Evolutionary conservation across 169 alveolate genomes (phyloP), one percentile per base, ranked within the genome.

Genomic region (Hepatocystis sp.): DNA sequence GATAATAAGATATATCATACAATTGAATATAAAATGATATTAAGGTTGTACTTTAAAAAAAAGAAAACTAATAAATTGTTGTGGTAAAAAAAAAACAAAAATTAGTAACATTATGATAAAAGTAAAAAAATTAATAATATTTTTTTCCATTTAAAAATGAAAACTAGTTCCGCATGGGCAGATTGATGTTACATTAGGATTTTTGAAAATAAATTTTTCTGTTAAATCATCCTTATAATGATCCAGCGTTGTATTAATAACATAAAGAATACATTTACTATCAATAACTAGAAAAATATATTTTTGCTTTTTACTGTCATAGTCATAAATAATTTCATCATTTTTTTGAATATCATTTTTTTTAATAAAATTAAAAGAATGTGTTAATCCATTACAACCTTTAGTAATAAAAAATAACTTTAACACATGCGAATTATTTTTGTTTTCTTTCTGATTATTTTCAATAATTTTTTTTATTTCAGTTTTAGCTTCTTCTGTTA

Each of bases 151-250:
- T 60, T 34, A 40, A 71, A 71, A 71, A 11, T 71, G 86, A 36
- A 71, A 71, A 25, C 86, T 71, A 0, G 86, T 71, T 1, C 86
- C 86, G 25, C 86, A 71, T 17, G 86, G 86, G 30, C 86, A 71
- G 1, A 71, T 40, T 13, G 86, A 71, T 25, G 86, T 58, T 32
- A 71, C 53, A 52, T 71, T 71, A 34, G 86, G 86, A 49, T 71
- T 71, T 34, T 25, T 71, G 42, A 71, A 71, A 49, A 71, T 58
- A 58, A 71, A 71, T 25, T 61, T 58, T 49, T 71, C 86, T 11
- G 76, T 71, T 49, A 71, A 25, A 13, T 71, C 86, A 34, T 71
- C 86, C 15, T 61, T 55, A 34, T 71, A 71, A 58, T 71, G 58
- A 42, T 71, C 86, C 2, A 71, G 71, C 13, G 63, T 56, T 10